Base-by-base conservation (phyloP, 2,329 filamentous ascomycete genomes). In the Didymella keratinophila region DNA sequence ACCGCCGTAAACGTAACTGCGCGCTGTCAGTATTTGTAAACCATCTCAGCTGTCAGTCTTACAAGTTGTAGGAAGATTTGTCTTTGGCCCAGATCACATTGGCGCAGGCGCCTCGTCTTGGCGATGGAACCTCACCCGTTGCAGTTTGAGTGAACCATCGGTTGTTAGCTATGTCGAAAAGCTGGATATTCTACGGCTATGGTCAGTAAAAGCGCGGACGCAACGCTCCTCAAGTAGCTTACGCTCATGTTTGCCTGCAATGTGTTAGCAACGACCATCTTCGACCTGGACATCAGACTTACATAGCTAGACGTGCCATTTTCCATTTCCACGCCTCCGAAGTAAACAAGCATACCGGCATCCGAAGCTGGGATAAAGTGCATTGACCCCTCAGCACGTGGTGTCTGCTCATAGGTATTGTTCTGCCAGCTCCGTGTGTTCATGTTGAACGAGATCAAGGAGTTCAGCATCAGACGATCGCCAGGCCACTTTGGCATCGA, bases 1-100 rank as follows among this genome's bases (percentile, higher is more conserved):
- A 11, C 86, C 86, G 46, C 86, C 86, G 66, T 86, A 87, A 4
- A 87, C 69, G 63, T 87, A 87, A 27, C 84, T 87, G 50, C 14
- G 39, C 34, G 65, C 11, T 18, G 62, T 46, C 21, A 47, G 48
- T 18, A 18, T 11, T 25, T 1, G 14, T 5, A 18, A 6, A 9
- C 27, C 10, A 7, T 18, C 7, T 30, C 5, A 11, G 8, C 2
- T 71, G 82, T 72, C 63, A 18, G 18, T n/a, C 50, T 50, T 53
- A 87, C 83, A 88, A 84, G 65, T 88, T 88, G 65, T 87, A 87
- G 3, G 84, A 86, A 5, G 85, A 86, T 52, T 80, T 77, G 64
- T 88, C 86, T 5, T 77, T 60, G 1, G 85, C 80, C 80, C 85
- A 87, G 1, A 83, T 81, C 10, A 81, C 82, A 30, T 85, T 86